Evolutionary conservation across 805 yeast species (phyloP).

Genomic region (Candida germanica): DNA sequence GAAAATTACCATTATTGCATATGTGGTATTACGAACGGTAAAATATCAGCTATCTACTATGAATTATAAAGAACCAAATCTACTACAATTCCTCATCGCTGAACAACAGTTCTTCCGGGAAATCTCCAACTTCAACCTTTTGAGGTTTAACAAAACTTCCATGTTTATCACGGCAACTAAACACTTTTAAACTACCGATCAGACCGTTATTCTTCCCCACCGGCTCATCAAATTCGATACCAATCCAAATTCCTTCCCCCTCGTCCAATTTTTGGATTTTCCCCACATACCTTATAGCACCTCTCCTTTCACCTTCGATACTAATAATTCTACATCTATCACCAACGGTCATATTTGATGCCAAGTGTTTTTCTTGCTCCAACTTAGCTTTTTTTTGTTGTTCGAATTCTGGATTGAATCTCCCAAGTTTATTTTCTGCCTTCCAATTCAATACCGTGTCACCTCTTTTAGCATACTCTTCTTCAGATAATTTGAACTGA

Average conservation of each 20-base stretch:
- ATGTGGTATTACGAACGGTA: too few species aligned
- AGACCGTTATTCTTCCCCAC: constrained; percentile 84
- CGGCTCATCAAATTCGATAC: constrained; percentile 82
- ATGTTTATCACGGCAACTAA: constrained; percentile 53
- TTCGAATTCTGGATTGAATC: constrained; percentile 57
- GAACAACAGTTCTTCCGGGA: constrained; percentile 46
- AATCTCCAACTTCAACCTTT: constrained; percentile 68
- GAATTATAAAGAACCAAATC: too few species aligned
- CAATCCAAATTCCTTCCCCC: constrained; percentile 64
- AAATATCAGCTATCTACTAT: too few species aligned
- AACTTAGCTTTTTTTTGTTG: constrained; percentile 26
- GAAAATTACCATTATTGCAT: too few species aligned
- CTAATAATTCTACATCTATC: constrained; percentile 51
- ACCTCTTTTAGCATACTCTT: constrained; percentile 55
- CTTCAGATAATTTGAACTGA: constrained; percentile 48
- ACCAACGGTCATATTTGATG: constrained; percentile 40
- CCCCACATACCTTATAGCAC: constrained; percentile 72
- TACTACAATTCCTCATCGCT: constrained; percentile 37
- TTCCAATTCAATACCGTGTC: constrained; percentile 81
- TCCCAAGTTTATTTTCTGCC: constrained; percentile 60
- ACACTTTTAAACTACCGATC: constrained; percentile 57
- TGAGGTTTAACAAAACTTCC: constrained; percentile 80
- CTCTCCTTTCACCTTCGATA: constrained; percentile 55
- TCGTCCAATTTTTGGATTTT: constrained; percentile 55
- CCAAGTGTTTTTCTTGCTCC: constrained; percentile 24